A percentile compares a stretch with the other conserved stretches of the same genome.
Conservation (phyloP, 2,329 filamentous ascomycete species). For the Ophiocordyceps robertsii region DNA sequence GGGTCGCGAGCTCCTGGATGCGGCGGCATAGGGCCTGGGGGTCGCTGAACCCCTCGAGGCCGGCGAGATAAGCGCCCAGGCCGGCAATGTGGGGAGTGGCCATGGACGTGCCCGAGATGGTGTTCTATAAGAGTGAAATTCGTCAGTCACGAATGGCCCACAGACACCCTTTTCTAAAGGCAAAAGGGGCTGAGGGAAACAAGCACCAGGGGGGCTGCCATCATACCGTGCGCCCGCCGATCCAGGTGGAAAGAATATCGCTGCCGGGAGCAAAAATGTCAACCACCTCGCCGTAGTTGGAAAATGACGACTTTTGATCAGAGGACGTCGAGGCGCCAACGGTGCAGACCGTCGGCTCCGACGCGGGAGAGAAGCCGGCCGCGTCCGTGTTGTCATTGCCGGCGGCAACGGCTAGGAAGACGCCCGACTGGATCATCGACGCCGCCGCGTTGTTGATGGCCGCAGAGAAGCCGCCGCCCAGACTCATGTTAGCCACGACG, state of each 20-base stretch:
- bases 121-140: background rate
- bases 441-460: constrained; percentile 33
- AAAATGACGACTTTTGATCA: constrained; percentile 25
- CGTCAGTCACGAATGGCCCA: background rate
- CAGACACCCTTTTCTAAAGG: background rate
- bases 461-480: constrained; percentile 27
- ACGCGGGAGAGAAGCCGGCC: constrained; percentile 8
- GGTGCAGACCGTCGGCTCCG: constrained; percentile 8
- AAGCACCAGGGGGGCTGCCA: background rate
- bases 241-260: constrained; percentile 29
- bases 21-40: constrained; percentile 14
- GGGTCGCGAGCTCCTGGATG: constrained; percentile 17
- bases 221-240: constrained; percentile 19
- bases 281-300: constrained; percentile 27
- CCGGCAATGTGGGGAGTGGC: constrained; percentile 7
- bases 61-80: constrained; percentile 12
- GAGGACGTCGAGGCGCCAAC: constrained; percentile 5
- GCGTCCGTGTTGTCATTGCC: constrained; percentile 23
- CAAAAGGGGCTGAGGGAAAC: background rate
- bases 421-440: constrained; percentile 24
- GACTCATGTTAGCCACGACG: constrained; percentile 35
- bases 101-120: constrained; percentile 23
- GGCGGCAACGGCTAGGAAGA: constrained; percentile 37
- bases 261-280: constrained; percentile 34
- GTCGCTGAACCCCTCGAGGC: constrained; percentile 15